Conservation (phyloP, 2,329 filamentous ascomycete genomes). For the Claviceps sp. region DNA sequence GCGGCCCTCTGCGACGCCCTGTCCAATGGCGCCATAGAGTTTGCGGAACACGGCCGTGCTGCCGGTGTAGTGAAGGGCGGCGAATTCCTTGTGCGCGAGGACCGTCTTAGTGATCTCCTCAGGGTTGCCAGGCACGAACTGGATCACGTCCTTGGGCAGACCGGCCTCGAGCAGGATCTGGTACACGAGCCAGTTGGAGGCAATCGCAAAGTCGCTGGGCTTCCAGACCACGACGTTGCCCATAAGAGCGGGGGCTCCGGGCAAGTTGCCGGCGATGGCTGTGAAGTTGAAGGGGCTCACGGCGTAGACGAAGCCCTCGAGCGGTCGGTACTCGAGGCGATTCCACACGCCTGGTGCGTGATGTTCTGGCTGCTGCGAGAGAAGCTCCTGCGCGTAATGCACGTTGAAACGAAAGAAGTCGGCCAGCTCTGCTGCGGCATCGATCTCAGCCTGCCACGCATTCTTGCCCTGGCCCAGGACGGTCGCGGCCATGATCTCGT, state of each 20-base stretch:
- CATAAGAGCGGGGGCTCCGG: constrained; percentile 70
- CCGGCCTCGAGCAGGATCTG: constrained; percentile 85
- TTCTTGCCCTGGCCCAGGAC: constrained; percentile 98
- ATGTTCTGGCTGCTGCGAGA: constrained; percentile 74
- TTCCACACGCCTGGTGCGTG: constrained; percentile 83
- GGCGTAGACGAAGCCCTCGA: constrained; percentile 93
- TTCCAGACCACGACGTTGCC: constrained; percentile 97
- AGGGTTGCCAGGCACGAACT: constrained; percentile 84
- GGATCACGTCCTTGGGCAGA: constrained; percentile 77
- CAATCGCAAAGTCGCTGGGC: constrained; percentile 77
- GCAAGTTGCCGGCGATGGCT: constrained; percentile 79
- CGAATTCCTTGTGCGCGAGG: constrained; percentile 66
- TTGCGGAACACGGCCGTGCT: constrained; percentile 84
- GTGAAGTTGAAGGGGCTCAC: constrained; percentile 96
- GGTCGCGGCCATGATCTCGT: constrained; percentile 90
- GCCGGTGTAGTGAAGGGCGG: constrained; percentile 89
- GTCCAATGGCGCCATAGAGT: constrained; percentile 75
- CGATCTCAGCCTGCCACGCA: constrained; percentile 98
- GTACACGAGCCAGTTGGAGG: constrained; percentile 85
- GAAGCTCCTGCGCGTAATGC: constrained; percentile 82
- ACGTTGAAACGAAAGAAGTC: constrained; percentile 95
- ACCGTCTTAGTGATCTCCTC: constrained; percentile 69
- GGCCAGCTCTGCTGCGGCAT: constrained; percentile 79
- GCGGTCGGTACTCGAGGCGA: constrained; percentile 72
- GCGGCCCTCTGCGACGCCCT: constrained; percentile 64